Evolutionary conservation across 306 rosid species (phyloP), one percentile per base, ranked within the genome.

Genomic region (Myrica gale): DNA sequence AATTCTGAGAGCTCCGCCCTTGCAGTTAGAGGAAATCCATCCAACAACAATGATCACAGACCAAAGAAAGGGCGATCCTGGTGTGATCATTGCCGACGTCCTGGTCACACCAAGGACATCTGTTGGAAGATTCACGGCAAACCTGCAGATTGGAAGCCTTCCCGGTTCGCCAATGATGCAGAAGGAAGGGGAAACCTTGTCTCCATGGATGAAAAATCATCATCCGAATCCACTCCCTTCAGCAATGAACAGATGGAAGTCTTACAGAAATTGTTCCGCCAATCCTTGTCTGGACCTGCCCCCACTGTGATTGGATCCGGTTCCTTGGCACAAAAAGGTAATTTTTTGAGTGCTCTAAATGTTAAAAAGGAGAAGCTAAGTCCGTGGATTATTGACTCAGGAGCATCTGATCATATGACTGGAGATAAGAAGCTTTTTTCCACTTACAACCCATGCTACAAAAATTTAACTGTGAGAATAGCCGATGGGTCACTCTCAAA

Each of bases 321-420:
- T 6, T 63, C 69, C 13, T 6, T 61, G 39, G 68, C 68, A 61
- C 68, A 61, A 61, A 11, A 61, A 61, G 68, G 68, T 61, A 61
- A 61, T 61, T 61, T 61, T n/a, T 61, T 61, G 12, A 61, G 68
- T 61, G 68, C 68, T 61, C 68, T 61, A 61, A n/a, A 61, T 32
- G 69, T 32, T 9, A 37, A 9, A 32, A 26, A 10, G 39, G 45
- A 37, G 15, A 9, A 32, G 11, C 12, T 16, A 0, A 32, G 39
- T 26, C 37, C 42, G 46, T 47, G 55, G 73, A 69, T 69, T 21
- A 39, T 69, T 1, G 73, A 69, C 26, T 23, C 26, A 23, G 26
- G 26, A 23, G 26, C 26, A 23, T 23, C 1, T 23, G 26, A 23
- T 23, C 73, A 69, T 45, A 69, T 44, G 73, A 69, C 32, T 1